These are phyloP conservation scores for Wickerhamiella brachini DNA, from an alignment of 805 yeast genomes.

Conservation along the genomic window DNA sequence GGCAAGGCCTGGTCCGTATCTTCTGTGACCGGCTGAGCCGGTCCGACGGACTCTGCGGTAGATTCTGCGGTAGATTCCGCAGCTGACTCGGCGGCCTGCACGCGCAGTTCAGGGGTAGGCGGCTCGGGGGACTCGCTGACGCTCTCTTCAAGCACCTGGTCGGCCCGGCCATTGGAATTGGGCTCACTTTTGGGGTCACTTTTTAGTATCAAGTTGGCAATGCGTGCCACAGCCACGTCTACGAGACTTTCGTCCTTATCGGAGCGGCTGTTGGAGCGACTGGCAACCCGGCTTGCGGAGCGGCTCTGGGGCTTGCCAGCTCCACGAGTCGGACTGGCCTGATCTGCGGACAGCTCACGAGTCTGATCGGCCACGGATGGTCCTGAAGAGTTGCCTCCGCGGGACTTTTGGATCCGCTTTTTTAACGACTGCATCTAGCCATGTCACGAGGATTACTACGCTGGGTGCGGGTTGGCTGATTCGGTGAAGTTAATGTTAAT, in stretches of 20 bases:
- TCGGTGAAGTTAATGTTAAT: too few relatives aligned
- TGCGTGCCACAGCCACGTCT: neutral
- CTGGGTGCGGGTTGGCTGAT: too few relatives aligned
- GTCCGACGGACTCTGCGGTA: neutral
- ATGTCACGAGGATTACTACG: neutral
- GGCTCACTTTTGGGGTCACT: neutral
- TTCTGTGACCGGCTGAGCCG: neutral
- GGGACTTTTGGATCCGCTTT: neutral
- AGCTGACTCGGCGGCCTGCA: neutral
- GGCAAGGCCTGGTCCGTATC: neutral
- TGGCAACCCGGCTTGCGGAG: neutral
- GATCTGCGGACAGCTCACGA: neutral
- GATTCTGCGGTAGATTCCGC: too few relatives aligned
- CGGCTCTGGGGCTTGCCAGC: neutral
- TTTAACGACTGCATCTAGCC: constrained; percentile 1
- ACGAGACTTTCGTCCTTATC: neutral
- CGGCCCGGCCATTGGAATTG: neutral
- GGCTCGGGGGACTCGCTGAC: neutral
- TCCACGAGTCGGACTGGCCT: neutral
- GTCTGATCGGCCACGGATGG: neutral
- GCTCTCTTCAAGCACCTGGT: neutral
- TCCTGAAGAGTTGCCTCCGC: neutral
- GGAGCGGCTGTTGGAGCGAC: neutral
- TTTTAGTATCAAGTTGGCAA: neutral
- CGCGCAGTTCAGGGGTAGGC: neutral